Evolutionary conservation across 768 basidiomycete genomes (phyloP).

Genomic region (Russula vinacea): DNA sequence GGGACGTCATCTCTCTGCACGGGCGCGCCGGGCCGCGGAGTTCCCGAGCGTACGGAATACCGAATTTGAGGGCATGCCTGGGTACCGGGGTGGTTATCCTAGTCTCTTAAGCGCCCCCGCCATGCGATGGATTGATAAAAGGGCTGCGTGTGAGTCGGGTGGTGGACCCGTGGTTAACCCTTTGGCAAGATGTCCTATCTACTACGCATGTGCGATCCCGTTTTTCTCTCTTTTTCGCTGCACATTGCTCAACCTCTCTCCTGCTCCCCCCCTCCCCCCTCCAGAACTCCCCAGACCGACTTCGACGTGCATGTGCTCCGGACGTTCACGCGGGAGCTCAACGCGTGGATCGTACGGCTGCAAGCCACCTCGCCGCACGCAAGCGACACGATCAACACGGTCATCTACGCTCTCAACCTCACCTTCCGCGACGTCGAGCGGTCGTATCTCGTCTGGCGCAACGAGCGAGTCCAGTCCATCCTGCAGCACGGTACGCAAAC

Average conservation of each 20-base stretch:
- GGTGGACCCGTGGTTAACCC: neutral
- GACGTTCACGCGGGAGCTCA: neutral
- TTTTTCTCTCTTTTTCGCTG: neutral
- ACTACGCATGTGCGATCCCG: slow-evolving; percentile 1
- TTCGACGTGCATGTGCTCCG: slow-evolving; percentile 15
- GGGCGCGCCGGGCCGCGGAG: no score
- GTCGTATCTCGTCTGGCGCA: slow-evolving; percentile 10
- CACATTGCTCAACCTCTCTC: neutral
- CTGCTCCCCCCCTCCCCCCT: neutral
- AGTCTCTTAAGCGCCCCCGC: neutral
- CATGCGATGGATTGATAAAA: neutral
- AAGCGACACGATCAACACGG: neutral
- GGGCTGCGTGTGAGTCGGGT: neutral
- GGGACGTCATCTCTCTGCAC: no score
- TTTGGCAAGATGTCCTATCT: neutral
- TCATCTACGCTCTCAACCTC: slow-evolving; percentile 3
- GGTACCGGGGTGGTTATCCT: neutral
- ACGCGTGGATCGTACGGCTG: neutral
- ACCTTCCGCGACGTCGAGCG: slow-evolving; percentile 13
- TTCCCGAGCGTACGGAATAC: no score
- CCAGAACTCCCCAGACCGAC: slow-evolving; percentile 1
- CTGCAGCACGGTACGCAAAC: slow-evolving; percentile 4
- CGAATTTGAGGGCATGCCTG: no score
- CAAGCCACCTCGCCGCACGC: neutral
- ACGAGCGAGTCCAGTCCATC: neutral